These are phyloP conservation scores for Rubia balearica DNA, from an alignment of 305 asterid species.

Conservation along the genomic window DNA sequence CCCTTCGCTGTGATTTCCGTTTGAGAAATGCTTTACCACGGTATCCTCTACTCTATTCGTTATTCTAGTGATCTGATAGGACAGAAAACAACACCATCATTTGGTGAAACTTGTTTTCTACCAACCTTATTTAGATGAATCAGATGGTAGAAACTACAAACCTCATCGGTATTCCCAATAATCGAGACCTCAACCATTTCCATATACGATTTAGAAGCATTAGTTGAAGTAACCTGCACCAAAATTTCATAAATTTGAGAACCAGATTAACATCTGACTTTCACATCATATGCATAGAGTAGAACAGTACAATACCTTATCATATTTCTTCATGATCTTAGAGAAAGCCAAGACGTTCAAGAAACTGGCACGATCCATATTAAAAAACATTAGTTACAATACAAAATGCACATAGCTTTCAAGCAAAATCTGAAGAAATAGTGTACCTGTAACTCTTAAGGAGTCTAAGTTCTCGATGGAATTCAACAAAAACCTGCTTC, in stretches of 20 bases:
- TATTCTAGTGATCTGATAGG: constrained; percentile 46
- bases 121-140: constrained; percentile 8
- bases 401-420: background rate
- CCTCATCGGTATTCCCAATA: constrained; percentile 77
- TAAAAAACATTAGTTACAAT: background rate
- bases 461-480: constrained; percentile 57
- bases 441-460: constrained; percentile 59
- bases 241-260: background rate
- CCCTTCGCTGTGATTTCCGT: constrained; percentile 73
- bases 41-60: constrained; percentile 56
- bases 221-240: constrained; percentile 57
- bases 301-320: constrained; percentile 30
- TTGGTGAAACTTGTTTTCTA: background rate
- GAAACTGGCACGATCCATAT: constrained; percentile 39
- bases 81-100: background rate
- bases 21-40: constrained; percentile 64
- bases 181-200: constrained; percentile 67
- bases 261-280: too few relatives aligned
- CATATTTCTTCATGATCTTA: constrained; percentile 87
- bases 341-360: constrained; percentile 77
- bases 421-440: background rate
- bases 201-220: constrained; percentile 65
- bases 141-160: constrained; percentile 16
- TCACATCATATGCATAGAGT: too few relatives aligned
- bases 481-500: constrained; percentile 53